Evolutionary conservation across 2,329 filamentous ascomycete species (phyloP).

Genomic region (Talaromyces sp.): DNA sequence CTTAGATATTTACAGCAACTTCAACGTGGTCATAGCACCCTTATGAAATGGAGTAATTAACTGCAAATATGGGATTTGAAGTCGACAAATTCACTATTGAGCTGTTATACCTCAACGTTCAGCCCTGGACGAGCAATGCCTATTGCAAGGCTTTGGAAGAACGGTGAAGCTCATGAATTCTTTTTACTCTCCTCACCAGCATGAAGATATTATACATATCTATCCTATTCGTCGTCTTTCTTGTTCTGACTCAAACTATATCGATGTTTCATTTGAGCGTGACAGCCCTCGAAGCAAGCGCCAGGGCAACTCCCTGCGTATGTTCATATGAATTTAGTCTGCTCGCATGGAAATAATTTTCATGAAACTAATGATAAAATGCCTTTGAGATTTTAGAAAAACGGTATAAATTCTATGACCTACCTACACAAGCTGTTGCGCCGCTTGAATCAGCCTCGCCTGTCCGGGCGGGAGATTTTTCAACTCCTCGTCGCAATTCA

Average conservation of each 20-base stretch:
- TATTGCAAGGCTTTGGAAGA: too few species aligned
- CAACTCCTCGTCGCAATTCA: background rate
- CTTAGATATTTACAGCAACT: too few species aligned
- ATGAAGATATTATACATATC: background rate
- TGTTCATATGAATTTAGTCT: too few species aligned
- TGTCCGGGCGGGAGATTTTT: background rate
- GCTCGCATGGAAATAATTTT: too few species aligned
- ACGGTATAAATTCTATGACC: background rate
- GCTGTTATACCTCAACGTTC: too few species aligned
- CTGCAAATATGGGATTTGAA: too few species aligned
- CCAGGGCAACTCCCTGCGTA: background rate
- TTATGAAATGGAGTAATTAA: too few species aligned
- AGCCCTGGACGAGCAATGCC: too few species aligned
- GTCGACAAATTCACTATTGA: too few species aligned
- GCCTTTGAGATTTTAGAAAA: background rate
- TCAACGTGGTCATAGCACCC: too few species aligned
- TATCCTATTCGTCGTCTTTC: background rate
- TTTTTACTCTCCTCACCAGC: background rate
- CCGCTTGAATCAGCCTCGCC: background rate
- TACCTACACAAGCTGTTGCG: background rate
- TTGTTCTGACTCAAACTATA: background rate
- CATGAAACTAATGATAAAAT: background rate
- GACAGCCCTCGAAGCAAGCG: background rate
- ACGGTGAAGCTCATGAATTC: too few species aligned
- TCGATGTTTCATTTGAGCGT: background rate